Evolutionary conservation across 805 yeast genomes (phyloP), one percentile per base, ranked within the genome.

Genomic region (Kazachstania viticola): DNA sequence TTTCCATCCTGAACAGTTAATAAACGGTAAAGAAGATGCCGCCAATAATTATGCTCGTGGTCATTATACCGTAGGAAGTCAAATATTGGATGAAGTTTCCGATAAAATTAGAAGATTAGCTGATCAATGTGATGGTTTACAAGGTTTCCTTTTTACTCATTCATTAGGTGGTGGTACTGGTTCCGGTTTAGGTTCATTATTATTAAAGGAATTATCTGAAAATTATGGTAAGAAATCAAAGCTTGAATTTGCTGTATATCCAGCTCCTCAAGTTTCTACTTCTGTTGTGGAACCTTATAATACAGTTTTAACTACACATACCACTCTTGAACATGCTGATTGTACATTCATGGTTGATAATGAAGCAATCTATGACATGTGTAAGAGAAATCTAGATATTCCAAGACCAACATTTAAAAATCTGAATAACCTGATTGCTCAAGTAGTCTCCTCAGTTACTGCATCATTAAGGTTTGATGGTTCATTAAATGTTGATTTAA

Each of bases 161-260:
- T 91, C 97, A 21, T 73, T 88, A 47, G 97, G 97, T 62, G 98
- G 98, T 68, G 98, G 98, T 73, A 88, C 98, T 26, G 98, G 98
- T 55, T 85, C 96, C 25, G 98, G 98, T 52, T 77, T 88, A 53
- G 98, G 97, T 29, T 85, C 97, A 17, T 68, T 88, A 48, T 71
- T 88, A 55, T 72, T 88, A 49, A 97, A 91, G 64, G 93, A 85
- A 54, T 75, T 88, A 53, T 78, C 94, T 24, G 70, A 77, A 49
- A 96, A 91, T 60, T 88, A 78, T 57, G 95, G 95, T 53, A 88
- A 88, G 64, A 88, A 88, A 67, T 82, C 97, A 44, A 91, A 91
- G 65, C 74, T 88, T 50, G 97, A 88, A 64, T 88, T 88, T 51
- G 97, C 97, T 27, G 97, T 91, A 29, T 91, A 88, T 65, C 98